These are phyloP conservation scores for Chlamydomonas reinhardtii DNA, from an alignment of 163 green algal genomes.

Conservation along the genomic window DNA sequence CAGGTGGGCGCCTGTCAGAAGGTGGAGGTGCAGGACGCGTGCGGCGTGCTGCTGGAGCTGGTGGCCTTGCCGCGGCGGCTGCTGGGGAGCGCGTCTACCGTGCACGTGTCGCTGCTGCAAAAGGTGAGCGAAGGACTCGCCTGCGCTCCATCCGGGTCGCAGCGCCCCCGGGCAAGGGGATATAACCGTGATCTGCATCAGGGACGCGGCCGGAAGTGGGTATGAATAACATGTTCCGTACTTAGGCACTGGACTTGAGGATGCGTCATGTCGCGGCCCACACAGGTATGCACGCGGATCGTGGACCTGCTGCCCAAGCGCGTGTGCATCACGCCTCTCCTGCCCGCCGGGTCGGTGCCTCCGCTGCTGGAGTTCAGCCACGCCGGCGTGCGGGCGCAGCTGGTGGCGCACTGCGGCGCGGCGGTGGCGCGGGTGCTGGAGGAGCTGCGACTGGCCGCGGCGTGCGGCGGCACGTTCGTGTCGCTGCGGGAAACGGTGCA, in stretches of 20 bases:
- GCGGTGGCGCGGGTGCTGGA: slow-evolving; percentile 38
- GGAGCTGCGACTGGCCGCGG: slow-evolving; percentile 48
- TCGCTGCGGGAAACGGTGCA: slow-evolving; percentile 24
- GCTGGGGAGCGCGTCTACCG: slow-evolving; percentile 23
- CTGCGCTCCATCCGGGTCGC: too few relatives aligned
- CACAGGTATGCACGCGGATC: slow-evolving; percentile 20
- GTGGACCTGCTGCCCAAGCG: slow-evolving; percentile 44
- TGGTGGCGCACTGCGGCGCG: slow-evolving; percentile 31
- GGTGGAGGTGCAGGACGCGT: slow-evolving; percentile 49
- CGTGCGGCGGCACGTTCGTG: slow-evolving; percentile 25
- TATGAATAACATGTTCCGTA: too few relatives aligned
- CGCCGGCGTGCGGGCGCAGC: slow-evolving; percentile 29
- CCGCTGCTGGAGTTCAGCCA: slow-evolving; percentile 38
- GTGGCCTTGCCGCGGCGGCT: slow-evolving; percentile 39
- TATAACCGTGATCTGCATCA: too few relatives aligned
- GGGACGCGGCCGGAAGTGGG: too few relatives aligned
- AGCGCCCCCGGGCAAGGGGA: too few relatives aligned
- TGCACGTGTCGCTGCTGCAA: slow-evolving; percentile 33
- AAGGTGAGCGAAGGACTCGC: not conserved
- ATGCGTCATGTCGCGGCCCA: too few relatives aligned
- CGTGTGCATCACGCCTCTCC: slow-evolving; percentile 46
- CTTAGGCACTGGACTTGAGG: too few relatives aligned
- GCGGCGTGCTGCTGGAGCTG: slow-evolving; percentile 46
- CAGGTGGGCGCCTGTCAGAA: slow-evolving; percentile 34
- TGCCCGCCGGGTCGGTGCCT: slow-evolving; percentile 36